Percentiles rank a stretch among this genome's conserved stretches.
These are phyloP conservation scores for Singerocomus rubriflavus DNA, from an alignment of 1,284 basidiomycete genomes.

Conservation along the genomic window DNA sequence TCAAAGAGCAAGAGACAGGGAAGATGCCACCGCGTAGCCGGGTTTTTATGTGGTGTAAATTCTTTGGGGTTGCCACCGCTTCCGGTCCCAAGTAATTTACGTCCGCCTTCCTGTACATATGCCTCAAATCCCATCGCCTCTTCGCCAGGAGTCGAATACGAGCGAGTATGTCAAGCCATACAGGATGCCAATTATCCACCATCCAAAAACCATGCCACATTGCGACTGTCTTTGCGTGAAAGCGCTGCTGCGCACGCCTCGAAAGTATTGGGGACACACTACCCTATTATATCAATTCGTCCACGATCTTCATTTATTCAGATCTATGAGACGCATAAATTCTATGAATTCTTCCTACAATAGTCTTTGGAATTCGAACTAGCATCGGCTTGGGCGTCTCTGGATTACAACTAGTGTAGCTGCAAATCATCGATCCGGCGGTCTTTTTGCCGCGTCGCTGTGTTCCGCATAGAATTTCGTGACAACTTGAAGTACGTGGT, in stretches of 20 bases:
- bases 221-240: neutral
- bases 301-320: neutral
- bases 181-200: neutral
- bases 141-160: neutral
- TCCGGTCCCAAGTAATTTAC: constrained; percentile 3
- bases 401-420: neutral
- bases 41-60: constrained; percentile 32
- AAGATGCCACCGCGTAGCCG: neutral
- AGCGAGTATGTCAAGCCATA: neutral
- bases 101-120: neutral
- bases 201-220: neutral
- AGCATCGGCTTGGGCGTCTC: constrained; percentile 1
- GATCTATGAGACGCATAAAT: neutral
- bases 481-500: no score
- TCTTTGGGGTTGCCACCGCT: constrained; percentile 36
- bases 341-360: no score
- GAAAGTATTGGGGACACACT: constrained; percentile 23
- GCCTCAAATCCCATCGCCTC: neutral
- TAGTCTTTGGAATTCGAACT: neutral
- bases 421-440: no score
- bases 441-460: neutral
- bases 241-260: neutral
- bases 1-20: constrained; percentile 20
- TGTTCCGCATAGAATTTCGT: neutral
- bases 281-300: neutral